A percentile compares a stretch with the other conserved stretches of the same genome.
Conservation (phyloP, 176 grass and related monocot species). For the Lolium perenne region DNA sequence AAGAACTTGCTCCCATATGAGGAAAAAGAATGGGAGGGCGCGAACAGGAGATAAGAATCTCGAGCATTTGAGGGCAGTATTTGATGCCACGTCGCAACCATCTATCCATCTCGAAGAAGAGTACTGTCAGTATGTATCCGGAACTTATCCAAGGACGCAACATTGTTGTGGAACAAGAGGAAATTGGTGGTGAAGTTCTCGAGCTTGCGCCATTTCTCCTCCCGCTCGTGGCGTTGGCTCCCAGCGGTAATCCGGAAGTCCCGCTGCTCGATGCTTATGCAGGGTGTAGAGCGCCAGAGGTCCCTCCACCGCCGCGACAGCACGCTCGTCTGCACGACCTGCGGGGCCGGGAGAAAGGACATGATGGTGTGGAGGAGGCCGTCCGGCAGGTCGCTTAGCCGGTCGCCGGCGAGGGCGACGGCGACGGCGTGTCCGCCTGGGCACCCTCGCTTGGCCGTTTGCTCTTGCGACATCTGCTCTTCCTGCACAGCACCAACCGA, state of each 20-base stretch:
- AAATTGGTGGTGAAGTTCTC: background rate
- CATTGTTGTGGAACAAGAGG: slow-evolving; percentile 21
- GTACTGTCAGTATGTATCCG: background rate
- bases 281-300: background rate
- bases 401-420: background rate
- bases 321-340: slow-evolving; percentile 1
- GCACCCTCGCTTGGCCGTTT: background rate
- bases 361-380: background rate
- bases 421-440: background rate
- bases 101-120: background rate
- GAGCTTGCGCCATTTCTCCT: slow-evolving; percentile 8
- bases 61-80: background rate
- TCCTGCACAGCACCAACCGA: background rate
- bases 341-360: background rate
- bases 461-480: background rate
- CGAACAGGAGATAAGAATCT: background rate
- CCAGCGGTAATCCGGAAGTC: background rate
- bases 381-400: slow-evolving; percentile 21
- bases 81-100: slow-evolving; percentile 44
- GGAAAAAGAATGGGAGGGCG: background rate
- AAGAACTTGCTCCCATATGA: background rate
- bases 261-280: background rate
- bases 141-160: slow-evolving; percentile 24
- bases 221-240: background rate
- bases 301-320: background rate